These are phyloP conservation scores for Kwoniella dejecticola DNA, from an alignment of 768 basidiomycete genomes.

Conservation along the genomic window DNA sequence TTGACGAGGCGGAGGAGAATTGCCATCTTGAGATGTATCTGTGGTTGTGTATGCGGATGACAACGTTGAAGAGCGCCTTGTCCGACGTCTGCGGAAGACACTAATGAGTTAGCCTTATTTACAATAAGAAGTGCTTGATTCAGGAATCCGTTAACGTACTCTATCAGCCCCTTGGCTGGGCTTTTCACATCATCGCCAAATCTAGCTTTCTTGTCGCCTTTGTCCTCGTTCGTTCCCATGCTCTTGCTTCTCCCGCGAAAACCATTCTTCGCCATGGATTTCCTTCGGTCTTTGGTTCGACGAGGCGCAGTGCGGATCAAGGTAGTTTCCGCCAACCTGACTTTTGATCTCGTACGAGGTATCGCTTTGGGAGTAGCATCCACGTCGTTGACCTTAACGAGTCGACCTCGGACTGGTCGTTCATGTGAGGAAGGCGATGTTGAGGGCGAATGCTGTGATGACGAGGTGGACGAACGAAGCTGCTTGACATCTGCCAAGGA, in stretches of 20 bases:
- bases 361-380: constrained; percentile 37
- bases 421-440: constrained; percentile 21
- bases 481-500: not conserved
- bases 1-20: constrained; percentile 13
- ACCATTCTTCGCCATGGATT: constrained; percentile 1
- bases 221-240: constrained; percentile 21
- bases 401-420: not conserved
- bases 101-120: not conserved
- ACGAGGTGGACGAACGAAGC: constrained; percentile 15
- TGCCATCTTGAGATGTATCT: constrained; percentile 29
- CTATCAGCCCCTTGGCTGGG: constrained; percentile 29
- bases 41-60: constrained; percentile 48
- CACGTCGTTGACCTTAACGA: constrained; percentile 14
- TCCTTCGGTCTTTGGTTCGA: constrained; percentile 14
- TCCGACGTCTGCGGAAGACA: constrained; percentile 15
- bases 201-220: constrained; percentile 38
- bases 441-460: constrained; percentile 20
- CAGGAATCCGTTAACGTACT: constrained; percentile 20
- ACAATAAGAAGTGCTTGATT: not conserved
- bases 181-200: constrained; percentile 47
- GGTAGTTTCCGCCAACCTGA: constrained; percentile 17
- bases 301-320: constrained; percentile 20
- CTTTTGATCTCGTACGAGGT: constrained; percentile 25
- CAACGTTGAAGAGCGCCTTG: constrained; percentile 34
- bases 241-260: constrained; percentile 23